These are phyloP conservation scores for Blastobotrys proliferans DNA, from an alignment of 1,139 yeast genomes.

Conservation along the genomic window DNA sequence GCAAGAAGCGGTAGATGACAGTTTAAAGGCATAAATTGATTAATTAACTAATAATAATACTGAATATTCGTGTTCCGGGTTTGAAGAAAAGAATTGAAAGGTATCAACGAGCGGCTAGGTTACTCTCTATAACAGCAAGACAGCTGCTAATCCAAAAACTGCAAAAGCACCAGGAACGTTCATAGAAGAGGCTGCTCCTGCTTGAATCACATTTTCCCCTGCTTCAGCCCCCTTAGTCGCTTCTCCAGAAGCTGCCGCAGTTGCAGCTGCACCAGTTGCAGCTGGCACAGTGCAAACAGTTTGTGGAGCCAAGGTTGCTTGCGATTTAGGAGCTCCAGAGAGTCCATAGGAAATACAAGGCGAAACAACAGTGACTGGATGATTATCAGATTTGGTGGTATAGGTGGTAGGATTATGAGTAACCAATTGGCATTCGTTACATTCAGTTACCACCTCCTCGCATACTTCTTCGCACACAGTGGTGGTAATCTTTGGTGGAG, in stretches of 20 bases:
- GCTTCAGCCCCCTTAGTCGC: too few relatives aligned
- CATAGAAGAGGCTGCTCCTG: not conserved
- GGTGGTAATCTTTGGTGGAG: slow-evolving; percentile 23
- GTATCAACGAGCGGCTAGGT: too few relatives aligned
- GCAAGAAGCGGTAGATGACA: too few relatives aligned
- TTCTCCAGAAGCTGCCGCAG: not conserved
- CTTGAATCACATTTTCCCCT: too few relatives aligned
- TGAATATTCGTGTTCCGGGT: too few relatives aligned
- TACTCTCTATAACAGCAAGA: too few relatives aligned
- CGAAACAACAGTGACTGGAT: slow-evolving; percentile 21
- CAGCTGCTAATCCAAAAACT: too few relatives aligned
- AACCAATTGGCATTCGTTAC: slow-evolving; percentile 19
- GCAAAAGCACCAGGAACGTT: slow-evolving; percentile 1
- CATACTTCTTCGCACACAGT: slow-evolving; percentile 21
- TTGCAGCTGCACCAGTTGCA: not conserved
- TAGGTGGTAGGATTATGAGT: slow-evolving; percentile 18
- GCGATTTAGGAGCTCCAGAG: too few relatives aligned
- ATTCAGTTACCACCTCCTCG: slow-evolving; percentile 17
- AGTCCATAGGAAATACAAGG: slow-evolving; percentile 19
- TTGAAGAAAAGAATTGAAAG: too few relatives aligned
- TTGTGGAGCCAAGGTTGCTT: too few relatives aligned
- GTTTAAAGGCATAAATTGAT: too few relatives aligned
- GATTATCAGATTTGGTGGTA: slow-evolving; percentile 17
- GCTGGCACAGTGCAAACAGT: slow-evolving; percentile 2
- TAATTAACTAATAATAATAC: too few relatives aligned